Evolutionary conservation across 148 eudicot species (phyloP), one percentile per base, ranked within the genome.

Genomic region (Polygonum maritimum): DNA sequence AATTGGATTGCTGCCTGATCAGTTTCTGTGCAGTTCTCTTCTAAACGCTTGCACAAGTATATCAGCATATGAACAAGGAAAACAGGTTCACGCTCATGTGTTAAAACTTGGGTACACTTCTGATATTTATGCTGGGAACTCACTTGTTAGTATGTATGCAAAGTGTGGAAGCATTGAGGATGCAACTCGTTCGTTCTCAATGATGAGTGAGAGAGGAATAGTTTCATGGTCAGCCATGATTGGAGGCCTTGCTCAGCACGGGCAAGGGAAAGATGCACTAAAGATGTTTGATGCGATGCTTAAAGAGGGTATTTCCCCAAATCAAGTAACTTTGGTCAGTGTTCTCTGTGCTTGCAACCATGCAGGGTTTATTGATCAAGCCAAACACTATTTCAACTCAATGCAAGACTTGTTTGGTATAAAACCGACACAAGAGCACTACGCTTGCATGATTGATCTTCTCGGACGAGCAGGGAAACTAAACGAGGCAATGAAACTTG

Each of bases 181-280:
- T 49, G 95, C 95, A 21, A 78, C 74, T 39, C 81, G 55, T 77
- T 86, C 89, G 40, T 90, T 90, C 80, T 79, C 83, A 26, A 83
- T 67, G 84, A 78, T 90, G 55, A 48, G 67, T 4, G 83, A 88
- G 52, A 90, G 80, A 82, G 87, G 87, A 78, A 80, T 88, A 52
- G 88, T 88, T 6, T 88, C 95, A 6, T 90, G 90, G 90, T 87
- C 92, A 21, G 84, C 95, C 47, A 90, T 90, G 88, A 90, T 90
- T 55, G 89, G 92, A 78, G 95, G 95, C 47, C 87, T 88, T 71
- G 96, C 92, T 75, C 91, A 89, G 82, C 96, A 91, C 70, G 96
- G 96, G 26, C 82, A 83, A 74, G 96, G 91, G 38, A 84, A 78
- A 81, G 83, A 86, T 65, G 96, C 96, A 55, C 85, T 91, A 26